Percentiles rank a stretch among this genome's conserved stretches.
These are phyloP conservation scores for Leccinum rimulosum DNA, from an alignment of 768 basidiomycete genomes.

Conservation along the genomic window DNA sequence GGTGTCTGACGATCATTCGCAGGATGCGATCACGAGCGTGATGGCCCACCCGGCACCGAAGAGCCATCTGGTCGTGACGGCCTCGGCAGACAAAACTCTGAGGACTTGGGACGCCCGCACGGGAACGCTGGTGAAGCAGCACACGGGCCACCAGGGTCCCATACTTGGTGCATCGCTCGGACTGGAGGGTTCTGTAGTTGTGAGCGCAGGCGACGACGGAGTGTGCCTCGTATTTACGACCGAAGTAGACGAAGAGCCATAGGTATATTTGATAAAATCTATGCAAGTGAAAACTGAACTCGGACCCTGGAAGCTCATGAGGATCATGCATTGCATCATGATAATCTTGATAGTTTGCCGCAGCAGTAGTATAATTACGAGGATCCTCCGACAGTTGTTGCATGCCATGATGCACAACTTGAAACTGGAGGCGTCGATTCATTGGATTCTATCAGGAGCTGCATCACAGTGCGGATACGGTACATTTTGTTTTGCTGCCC, in stretches of 20 bases:
- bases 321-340: too few relatives aligned
- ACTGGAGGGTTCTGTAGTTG: constrained; percentile 63
- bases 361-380: too few relatives aligned
- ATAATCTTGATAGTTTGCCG: too few relatives aligned
- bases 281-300: not conserved
- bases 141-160: constrained; percentile 79
- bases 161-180: constrained; percentile 77
- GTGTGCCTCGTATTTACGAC: constrained; percentile 81
- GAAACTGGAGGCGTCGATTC: too few relatives aligned
- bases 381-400: too few relatives aligned
- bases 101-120: constrained; percentile 93
- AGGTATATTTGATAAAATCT: not conserved
- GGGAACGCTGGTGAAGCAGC: constrained; percentile 71
- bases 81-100: constrained; percentile 82
- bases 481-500: too few relatives aligned
- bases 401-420: too few relatives aligned
- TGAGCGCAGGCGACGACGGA: constrained; percentile 92
- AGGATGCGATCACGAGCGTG: constrained; percentile 89
- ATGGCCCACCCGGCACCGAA: constrained; percentile 73
- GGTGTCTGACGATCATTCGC: constrained; percentile 9
- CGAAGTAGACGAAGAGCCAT: constrained; percentile 31
- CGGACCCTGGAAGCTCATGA: too few relatives aligned
- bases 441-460: too few relatives aligned
- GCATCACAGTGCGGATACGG: too few relatives aligned
- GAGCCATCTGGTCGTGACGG: constrained; percentile 76